Evolutionary conservation across 148 eudicot genomes (phyloP), one percentile per base, ranked within the genome.

Genomic region (Rhododendron griersonianum): DNA sequence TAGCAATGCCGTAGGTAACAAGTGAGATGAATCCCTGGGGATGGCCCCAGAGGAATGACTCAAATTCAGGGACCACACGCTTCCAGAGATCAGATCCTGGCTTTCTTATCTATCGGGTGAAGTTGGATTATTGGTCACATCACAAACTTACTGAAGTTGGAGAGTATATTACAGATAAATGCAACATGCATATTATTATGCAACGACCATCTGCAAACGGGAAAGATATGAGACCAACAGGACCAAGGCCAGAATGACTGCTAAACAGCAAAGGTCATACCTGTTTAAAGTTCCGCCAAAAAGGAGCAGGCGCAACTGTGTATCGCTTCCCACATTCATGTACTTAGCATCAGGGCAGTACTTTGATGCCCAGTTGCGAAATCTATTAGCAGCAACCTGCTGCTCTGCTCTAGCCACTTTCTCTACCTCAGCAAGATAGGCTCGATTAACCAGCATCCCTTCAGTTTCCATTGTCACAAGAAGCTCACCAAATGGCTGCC

Each of bases 311-410:
- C 99, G 92, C 88, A 98, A 90, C 86, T 98, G 99, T 61, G 95
- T 61, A 89, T 98, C 99, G 88, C 99, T 98, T 84, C 99, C 98
- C 30, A 98, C 94, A 90, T 98, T 98, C 98, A 98, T 98, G 88
- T 88, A 89, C 86, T 86, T 90, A 57, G 99, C 99, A 88, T 93
- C 99, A 28, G 98, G 91, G 86, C 96, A 95, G 88, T 93, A 87
- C 88, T 91, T 93, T 50, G 98, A 93, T 59, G 98, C 98, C 99
- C 99, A 98, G 78, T 88, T 93, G 41, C 98, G 98, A 88, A 95
- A 98, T 76, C 95, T 93, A 86, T 91, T 89, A 33, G 92, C 93
- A 83, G 99, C 98, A 89, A 93, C 87, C 85, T 91, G 87, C 86
- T 98, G 98, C 88, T 98, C 96, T 63, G 90, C 91, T 82, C 91